Evolutionary conservation across 1,284 basidiomycete species (phyloP), one percentile per base, ranked within the genome.

Genomic region (Ganoderma resinaceum): DNA sequence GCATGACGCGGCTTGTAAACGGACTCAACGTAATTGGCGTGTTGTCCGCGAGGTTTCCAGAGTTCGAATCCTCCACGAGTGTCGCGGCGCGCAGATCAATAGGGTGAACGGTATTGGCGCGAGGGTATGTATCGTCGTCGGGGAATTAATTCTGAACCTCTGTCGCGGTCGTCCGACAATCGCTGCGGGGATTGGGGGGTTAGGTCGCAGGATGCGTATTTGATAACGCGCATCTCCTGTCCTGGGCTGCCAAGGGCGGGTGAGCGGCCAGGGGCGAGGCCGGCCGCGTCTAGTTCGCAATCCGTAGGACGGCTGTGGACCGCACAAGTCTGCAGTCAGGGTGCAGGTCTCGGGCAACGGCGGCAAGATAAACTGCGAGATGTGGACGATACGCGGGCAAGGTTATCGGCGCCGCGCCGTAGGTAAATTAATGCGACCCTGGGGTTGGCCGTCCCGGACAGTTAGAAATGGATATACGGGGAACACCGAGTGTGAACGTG

Each of bases 361-460:
- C 62, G 53, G 61, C 65, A 38, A 72, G 71, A 72, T 72, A 65
- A 68, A 61, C 68, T 72, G 68, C 65, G 65, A 72, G 71, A 72
- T 72, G 60, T 43, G 57, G 62, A 57, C 68, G 71, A 72, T 72
- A 66, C 38, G 63, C 62, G 49, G 66, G 59, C 66, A 72, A 69
- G 64, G 65, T 53, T 72, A 70, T 72, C 70, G 64, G 70, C 61
- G 66, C 70, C 68, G 61, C 59, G 29, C 61, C 40, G 37, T 65
- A 66, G 64, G 70, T 63, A 67, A 69, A 63, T 68, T 53, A 62
- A 65, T 33, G 53, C 64, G 63, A 33, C 37, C 49, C 42, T 7
- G 35, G 23, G 23, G 58, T 4, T 60, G 33, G 33, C 55, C 55
- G 5, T 38, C 58, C 37, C 38, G 37, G 37, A 23, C 26, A 42